Evolutionary conservation across 2,329 filamentous ascomycete species (phyloP).

Genomic region (Cladorrhinum sp.): DNA sequence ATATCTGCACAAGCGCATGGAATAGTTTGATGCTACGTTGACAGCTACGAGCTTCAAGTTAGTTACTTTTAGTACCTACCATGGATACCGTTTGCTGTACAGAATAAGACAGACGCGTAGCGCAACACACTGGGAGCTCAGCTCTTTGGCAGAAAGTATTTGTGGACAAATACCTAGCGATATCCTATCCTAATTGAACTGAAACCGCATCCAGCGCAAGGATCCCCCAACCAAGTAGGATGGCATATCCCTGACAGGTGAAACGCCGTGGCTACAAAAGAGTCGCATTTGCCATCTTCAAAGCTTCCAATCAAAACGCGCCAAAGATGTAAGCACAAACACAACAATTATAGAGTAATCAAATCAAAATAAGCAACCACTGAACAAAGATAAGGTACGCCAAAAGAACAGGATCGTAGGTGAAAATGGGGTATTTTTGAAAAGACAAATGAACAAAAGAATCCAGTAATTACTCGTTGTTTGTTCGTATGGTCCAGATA

Average conservation of each 20-base stretch:
- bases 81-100: background rate
- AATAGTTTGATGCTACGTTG: background rate
- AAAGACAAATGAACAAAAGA: background rate
- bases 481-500: background rate
- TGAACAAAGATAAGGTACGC: background rate
- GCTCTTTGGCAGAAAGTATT: background rate
- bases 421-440: background rate
- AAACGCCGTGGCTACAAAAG: background rate
- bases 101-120: background rate
- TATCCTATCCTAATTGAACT: background rate
- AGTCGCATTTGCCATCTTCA: background rate
- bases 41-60: background rate
- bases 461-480: background rate
- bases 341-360: background rate
- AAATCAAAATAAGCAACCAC: background rate
- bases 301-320: background rate
- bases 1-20: slow-evolving; percentile 4
- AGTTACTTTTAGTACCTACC: background rate
- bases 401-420: background rate
- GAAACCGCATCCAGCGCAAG: background rate
- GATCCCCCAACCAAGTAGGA: background rate
- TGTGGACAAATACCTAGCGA: background rate
- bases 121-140: background rate
- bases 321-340: background rate
- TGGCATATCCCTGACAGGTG: background rate